phyloP scores from a whole-genome alignment of 176 grass and related monocot species.

The Musa beccarii region DNA sequence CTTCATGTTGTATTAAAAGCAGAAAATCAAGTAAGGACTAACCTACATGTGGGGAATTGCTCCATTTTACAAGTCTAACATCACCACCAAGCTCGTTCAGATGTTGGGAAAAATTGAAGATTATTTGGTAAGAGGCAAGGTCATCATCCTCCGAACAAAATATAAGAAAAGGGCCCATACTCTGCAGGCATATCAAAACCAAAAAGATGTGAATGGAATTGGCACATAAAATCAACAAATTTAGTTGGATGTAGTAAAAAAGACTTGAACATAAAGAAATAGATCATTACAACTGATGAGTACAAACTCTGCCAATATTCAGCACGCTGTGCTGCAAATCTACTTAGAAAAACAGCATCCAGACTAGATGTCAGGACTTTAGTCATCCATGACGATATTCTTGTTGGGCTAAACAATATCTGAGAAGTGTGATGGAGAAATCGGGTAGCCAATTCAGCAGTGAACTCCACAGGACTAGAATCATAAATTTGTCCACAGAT shows the following conservation, averaged over 20 bases:
- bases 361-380: slow-evolving; percentile 71
- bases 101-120: slow-evolving; percentile 66
- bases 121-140: slow-evolving; percentile 58
- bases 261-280: slow-evolving; percentile 2
- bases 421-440: slow-evolving; percentile 38
- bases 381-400: slow-evolving; percentile 61
- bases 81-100: slow-evolving; percentile 63
- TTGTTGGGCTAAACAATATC: slow-evolving; percentile 31
- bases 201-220: background rate
- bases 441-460: slow-evolving; percentile 44
- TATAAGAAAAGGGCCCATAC: slow-evolving; percentile 76
- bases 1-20: background rate
- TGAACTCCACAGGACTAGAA: slow-evolving; percentile 75
- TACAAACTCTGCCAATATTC: slow-evolving; percentile 92
- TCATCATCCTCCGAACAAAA: slow-evolving; percentile 88
- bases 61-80: slow-evolving; percentile 86
- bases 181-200: slow-evolving; percentile 28
- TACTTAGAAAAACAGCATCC: slow-evolving; percentile 81
- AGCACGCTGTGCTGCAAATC: slow-evolving; percentile 80
- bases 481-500: slow-evolving; percentile 89
- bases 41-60: slow-evolving; percentile 58
- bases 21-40: background rate
- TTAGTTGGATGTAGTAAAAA: background rate
- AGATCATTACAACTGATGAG: slow-evolving; percentile 64
- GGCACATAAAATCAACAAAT: background rate